phyloP scores from a whole-genome alignment of 371 early-diverging fungal species.

The Mucor piriformis region DNA sequence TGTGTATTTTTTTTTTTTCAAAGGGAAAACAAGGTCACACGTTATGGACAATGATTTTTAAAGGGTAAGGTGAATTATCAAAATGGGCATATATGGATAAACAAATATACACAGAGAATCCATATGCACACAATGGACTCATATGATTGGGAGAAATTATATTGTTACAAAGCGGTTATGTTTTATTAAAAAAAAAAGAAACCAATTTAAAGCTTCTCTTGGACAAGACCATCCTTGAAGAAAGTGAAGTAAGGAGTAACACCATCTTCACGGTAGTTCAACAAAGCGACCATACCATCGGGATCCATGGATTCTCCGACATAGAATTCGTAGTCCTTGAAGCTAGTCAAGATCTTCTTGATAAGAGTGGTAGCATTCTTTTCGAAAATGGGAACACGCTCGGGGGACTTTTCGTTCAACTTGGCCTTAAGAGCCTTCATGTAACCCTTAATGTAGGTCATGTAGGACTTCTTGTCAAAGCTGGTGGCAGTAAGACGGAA shows the following conservation, averaged over 20 bases:
- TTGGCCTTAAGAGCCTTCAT: constrained; percentile 78
- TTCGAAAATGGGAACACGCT: constrained; percentile 74
- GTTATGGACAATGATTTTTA: not conserved
- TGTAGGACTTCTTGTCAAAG: constrained; percentile 94
- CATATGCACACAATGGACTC: not conserved
- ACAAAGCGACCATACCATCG: constrained; percentile 87
- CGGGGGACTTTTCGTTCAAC: constrained; percentile 68
- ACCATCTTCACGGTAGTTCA: constrained; percentile 96
- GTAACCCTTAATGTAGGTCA: constrained; percentile 92
- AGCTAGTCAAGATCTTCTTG: constrained; percentile 80
- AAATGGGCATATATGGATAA: not conserved
- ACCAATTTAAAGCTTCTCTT: constrained; percentile 68
- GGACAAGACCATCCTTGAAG: constrained; percentile 90
- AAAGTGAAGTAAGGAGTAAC: constrained; percentile 89
- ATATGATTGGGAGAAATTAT: too few species aligned
- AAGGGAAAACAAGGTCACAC: not conserved
- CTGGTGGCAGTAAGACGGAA: constrained; percentile 74
- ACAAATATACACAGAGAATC: not conserved
- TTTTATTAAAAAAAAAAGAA: not conserved
- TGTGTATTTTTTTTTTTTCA: not conserved
- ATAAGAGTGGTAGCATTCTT: constrained; percentile 61
- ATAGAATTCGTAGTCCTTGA: constrained; percentile 94
- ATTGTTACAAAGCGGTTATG: not conserved
- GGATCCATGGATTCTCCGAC: constrained; percentile 87
- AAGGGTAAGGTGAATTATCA: not conserved